phyloP scores from a whole-genome alignment of 2,329 filamentous ascomycete genomes.

The Clonostachys rosea region DNA sequence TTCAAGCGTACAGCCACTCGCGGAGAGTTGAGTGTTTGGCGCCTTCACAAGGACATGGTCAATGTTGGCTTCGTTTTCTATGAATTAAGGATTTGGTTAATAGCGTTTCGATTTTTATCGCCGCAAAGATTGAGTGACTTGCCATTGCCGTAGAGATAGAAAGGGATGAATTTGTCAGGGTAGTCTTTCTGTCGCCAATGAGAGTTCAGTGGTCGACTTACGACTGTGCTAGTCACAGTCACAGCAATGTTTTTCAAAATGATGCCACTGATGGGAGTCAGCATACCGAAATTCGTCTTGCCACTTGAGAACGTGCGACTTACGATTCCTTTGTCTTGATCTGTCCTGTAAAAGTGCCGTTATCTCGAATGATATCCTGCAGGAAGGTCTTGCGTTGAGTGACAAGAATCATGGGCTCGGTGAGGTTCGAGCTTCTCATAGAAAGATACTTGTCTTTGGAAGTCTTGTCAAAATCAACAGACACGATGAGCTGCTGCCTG shows the following conservation, averaged over 20 bases:
- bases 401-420: constrained; percentile 16
- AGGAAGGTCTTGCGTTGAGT: constrained; percentile 16
- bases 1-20: constrained; percentile 12
- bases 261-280: not conserved
- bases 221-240: constrained; percentile 13
- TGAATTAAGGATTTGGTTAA: not conserved
- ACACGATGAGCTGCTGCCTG: constrained; percentile 29
- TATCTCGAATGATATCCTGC: constrained; percentile 9
- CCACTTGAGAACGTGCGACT: constrained; percentile 5
- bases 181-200: constrained; percentile 23
- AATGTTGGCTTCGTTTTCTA: constrained; percentile 25
- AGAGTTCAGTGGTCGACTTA: constrained; percentile 27
- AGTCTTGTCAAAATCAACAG: constrained; percentile 12
- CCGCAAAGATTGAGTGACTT: not conserved
- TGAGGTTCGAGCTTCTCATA: constrained; percentile 14
- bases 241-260: constrained; percentile 14
- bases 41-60: constrained; percentile 34
- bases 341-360: constrained; percentile 15
- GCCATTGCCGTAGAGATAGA: constrained; percentile 35
- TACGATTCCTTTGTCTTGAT: constrained; percentile 20
- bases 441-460: constrained; percentile 10
- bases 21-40: constrained; percentile 30
- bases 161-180: constrained; percentile 29
- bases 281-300: not conserved
- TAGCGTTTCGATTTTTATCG: not conserved